Evolutionary conservation across 768 basidiomycete genomes (phyloP).

Genomic region (Podaxis sp.): DNA sequence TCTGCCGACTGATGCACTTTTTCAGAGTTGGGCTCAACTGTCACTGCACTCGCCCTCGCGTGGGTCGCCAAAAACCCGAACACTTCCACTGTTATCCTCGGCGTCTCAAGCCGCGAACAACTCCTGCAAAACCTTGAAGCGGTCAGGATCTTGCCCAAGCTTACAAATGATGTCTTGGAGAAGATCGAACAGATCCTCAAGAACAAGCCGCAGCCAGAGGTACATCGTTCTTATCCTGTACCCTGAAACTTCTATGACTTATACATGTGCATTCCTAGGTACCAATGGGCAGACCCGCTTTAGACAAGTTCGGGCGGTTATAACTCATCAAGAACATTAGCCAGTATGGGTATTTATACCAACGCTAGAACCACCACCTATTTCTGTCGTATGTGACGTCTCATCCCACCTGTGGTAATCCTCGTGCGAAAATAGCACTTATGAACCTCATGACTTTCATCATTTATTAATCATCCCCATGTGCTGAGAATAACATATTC

Average conservation of each 20-base stretch:
- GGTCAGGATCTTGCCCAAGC: slow-evolving; percentile 5
- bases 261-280: background rate
- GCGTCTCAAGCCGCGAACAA: slow-evolving; percentile 65
- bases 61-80: slow-evolving; percentile 75
- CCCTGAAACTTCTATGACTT: background rate
- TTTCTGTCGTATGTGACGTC: background rate
- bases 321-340: background rate
- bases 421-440: background rate
- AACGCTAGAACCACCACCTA: background rate
- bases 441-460: background rate
- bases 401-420: background rate
- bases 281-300: background rate
- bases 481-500: background rate
- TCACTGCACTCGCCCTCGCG: slow-evolving; percentile 72
- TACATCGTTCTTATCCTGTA: background rate
- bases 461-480: background rate
- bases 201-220: slow-evolving; percentile 3
- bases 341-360: too few species aligned
- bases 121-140: slow-evolving; percentile 70
- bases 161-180: background rate
- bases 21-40: slow-evolving; percentile 42
- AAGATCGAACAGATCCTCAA: slow-evolving; percentile 4
- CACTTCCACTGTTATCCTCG: slow-evolving; percentile 68
- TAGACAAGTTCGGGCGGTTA: background rate
- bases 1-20: background rate